phyloP scores from a whole-genome alignment of 2,329 filamentous ascomycete genomes.

The Aspergillus japonicus region DNA sequence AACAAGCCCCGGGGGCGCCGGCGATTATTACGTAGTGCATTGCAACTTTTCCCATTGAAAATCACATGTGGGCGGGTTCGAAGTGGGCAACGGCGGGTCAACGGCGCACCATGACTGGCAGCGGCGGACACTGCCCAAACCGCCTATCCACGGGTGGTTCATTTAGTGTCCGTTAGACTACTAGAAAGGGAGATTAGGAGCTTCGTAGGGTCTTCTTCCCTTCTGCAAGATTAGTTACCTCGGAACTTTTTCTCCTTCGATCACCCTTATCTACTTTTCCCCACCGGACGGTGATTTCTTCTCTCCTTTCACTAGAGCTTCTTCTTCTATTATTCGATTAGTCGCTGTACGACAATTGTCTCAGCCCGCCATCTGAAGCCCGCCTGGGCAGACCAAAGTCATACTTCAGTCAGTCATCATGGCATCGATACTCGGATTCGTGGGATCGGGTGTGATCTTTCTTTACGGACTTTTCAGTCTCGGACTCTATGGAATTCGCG shows the following conservation, averaged over 20 bases:
- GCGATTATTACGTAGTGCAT: neutral
- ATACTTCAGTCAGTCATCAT: slow-evolving; percentile 16
- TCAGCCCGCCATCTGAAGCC: neutral
- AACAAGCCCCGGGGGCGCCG: neutral
- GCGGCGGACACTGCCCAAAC: neutral
- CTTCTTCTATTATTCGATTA: neutral
- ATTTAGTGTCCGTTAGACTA: neutral
- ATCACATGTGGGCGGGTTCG: neutral
- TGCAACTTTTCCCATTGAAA: neutral
- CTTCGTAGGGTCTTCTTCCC: too few relatives aligned
- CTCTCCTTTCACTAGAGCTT: neutral
- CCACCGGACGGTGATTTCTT: neutral
- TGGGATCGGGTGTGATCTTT: slow-evolving; percentile 23
- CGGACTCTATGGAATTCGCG: slow-evolving; percentile 36
- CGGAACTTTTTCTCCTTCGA: neutral
- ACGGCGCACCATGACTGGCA: neutral
- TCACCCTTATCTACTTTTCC: neutral
- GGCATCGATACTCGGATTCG: slow-evolving; percentile 19
- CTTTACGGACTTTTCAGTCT: slow-evolving; percentile 1
- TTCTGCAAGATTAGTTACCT: too few relatives aligned
- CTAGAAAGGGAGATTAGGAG: too few relatives aligned
- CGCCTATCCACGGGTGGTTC: neutral
- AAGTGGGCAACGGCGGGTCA: neutral
- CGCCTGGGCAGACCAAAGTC: neutral
- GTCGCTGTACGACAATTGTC: neutral